Evolutionary conservation across 176 grass and related monocot species (phyloP), one percentile per base, ranked within the genome.

Genomic region (Luzula sylvatica): DNA sequence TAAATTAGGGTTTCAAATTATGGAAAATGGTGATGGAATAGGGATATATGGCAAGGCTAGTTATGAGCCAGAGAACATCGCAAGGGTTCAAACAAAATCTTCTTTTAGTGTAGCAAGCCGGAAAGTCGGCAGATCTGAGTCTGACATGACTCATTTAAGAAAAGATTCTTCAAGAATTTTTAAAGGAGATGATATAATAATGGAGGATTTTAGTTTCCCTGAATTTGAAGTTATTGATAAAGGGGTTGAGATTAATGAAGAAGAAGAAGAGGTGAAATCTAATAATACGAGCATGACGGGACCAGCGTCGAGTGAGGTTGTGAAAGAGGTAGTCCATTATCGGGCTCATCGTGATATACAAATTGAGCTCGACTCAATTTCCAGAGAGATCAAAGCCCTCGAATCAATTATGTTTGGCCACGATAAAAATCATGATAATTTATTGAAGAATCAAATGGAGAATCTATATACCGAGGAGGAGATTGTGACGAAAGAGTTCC

Each of bases 201-300:
- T 46, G 1, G 72, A 62, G 12, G 63, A 69, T 21, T 30, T 59
- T 54, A 56, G 26, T 47, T 63, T 81, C 26, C 80, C 61, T 15
- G 83, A 95, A 65, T 95, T 75, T 40, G 89, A 88, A 17, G 80
- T 88, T 32, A 46, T 96, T 17, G 77, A 88, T 14, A 96, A 74
- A 53, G 90, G 90, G 53, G 72, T 79, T n/a, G 85, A 98, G 65
- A 74, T 57, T 40, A 26, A 49, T 16, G 38, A 38, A 19, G 42
- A 65, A 11, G 26, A 42, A 13, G 58, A 70, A 7, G 66, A 78
- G 22, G 50, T 32, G 46, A 20, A 46, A 23, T 56, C 53, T 7
- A 32, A 61, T 23, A 20, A 38, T 40, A 50, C 50, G 15, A 5
- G 18, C 17, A 35, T 3, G 12, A 21, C 6, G 26, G 21, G 42